Evolutionary conservation across 352 stramenopile species (phyloP).

Genomic region (Hyaloperonospora arabidopsidis): DNA sequence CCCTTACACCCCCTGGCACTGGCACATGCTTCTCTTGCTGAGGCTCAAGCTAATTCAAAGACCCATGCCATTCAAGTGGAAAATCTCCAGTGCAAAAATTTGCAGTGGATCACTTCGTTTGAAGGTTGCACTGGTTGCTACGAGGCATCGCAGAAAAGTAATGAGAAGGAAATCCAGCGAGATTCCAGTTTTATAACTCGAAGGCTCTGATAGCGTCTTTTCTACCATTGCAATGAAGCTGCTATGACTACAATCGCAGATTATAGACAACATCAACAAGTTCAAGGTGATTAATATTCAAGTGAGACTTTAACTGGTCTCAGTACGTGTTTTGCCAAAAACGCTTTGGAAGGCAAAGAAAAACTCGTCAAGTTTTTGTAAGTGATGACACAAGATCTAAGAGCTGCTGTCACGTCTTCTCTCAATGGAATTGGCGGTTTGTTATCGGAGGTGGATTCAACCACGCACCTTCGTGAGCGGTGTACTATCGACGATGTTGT

Average conservation of each 20-base stretch:
- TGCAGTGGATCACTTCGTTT: conserved; percentile 63
- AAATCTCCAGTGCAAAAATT: conserved; percentile 46
- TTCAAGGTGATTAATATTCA: not conserved
- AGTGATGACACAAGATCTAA: not conserved
- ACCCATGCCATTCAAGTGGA: conserved; percentile 26
- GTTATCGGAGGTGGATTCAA: not conserved
- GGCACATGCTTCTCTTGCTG: too few species aligned
- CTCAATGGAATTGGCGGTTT: conserved; percentile 34
- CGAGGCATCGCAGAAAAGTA: conserved; percentile 39
- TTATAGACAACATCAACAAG: not conserved
- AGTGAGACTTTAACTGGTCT: not conserved
- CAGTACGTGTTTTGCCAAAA: too few species aligned
- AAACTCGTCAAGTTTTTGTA: too few species aligned
- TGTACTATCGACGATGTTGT: conserved; percentile 39
- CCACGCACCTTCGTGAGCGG: conserved; percentile 14
- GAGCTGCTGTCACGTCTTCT: conserved; percentile 32
- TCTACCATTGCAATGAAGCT: conserved; percentile 3
- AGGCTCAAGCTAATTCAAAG: too few species aligned
- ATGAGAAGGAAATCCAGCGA: conserved; percentile 45
- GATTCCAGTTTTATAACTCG: conserved; percentile 43
- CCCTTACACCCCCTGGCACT: too few species aligned
- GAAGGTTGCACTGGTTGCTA: conserved; percentile 47
- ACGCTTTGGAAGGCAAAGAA: too few species aligned
- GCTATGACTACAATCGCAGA: not conserved
- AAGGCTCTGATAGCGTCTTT: conserved; percentile 30